These are phyloP conservation scores for Tetrahymena thermophila DNA, from an alignment of 73 alveolate genomes.

Conservation along the genomic window DNA sequence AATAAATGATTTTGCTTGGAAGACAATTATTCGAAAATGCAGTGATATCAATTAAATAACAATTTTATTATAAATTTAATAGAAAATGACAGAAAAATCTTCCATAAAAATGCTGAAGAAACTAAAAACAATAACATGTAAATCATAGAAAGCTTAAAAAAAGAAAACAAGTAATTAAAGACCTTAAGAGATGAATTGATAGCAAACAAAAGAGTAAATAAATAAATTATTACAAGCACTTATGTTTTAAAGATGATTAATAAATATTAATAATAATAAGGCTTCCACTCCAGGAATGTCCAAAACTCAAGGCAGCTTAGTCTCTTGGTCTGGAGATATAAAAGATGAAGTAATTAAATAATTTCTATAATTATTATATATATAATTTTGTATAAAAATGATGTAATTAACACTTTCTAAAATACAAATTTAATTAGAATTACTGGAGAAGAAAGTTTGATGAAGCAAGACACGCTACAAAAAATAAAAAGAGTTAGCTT, in stretches of 20 bases:
- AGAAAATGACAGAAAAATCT: slow-evolving; percentile 30
- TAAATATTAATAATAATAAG: background rate
- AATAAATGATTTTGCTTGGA: background rate
- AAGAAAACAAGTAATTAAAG: slow-evolving; percentile 24
- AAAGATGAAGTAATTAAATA: slow-evolving; percentile 18
- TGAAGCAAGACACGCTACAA: slow-evolving; percentile 39
- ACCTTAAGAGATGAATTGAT: slow-evolving; percentile 41
- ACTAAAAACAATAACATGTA: slow-evolving; percentile 27
- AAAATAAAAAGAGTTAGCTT: slow-evolving; percentile 20
- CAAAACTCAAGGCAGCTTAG: slow-evolving; percentile 37
- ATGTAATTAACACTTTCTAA: no score
- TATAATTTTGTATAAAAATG: no score
- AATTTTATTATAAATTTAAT: background rate
- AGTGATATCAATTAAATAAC: background rate
- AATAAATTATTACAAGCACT: background rate
- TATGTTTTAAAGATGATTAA: background rate
- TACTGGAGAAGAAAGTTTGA: slow-evolving; percentile 46
- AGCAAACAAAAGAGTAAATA: slow-evolving; percentile 34
- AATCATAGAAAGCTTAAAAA: slow-evolving; percentile 32
- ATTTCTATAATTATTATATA: background rate
- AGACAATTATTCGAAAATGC: background rate
- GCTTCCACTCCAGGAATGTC: slow-evolving; percentile 39
- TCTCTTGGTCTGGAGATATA: slow-evolving; percentile 46
- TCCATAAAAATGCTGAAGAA: slow-evolving; percentile 41
- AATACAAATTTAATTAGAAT: background rate